phyloP scores from a whole-genome alignment of 164 flowering plant genomes.

The Liquidambar formosana region DNA sequence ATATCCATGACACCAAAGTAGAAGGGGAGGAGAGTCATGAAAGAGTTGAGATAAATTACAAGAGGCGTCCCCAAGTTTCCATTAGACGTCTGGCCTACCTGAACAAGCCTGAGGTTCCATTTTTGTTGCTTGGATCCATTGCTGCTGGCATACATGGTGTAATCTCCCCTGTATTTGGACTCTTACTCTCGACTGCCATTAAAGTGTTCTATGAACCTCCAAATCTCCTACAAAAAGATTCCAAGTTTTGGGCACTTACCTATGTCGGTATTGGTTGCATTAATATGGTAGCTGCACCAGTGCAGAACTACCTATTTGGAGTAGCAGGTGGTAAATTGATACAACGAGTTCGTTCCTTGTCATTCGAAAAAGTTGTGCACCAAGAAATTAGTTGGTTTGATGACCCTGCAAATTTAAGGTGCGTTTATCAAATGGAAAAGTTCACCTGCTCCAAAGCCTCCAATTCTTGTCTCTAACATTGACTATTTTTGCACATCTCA shows the following conservation, averaged over 20 bases:
- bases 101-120: conserved; percentile 63
- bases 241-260: conserved; percentile 50
- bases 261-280: conserved; percentile 35
- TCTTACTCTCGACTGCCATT: conserved; percentile 49
- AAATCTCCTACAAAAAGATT: conserved; percentile 36
- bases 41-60: conserved; percentile 1
- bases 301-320: conserved; percentile 59
- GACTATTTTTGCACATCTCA: conserved; percentile 19
- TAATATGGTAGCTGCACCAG: conserved; percentile 28
- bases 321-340: conserved; percentile 67
- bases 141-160: conserved; percentile 53
- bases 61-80: conserved; percentile 29
- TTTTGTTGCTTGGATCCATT: conserved; percentile 46
- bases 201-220: conserved; percentile 53
- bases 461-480: too few relatives aligned
- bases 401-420: conserved; percentile 67
- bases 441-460: too few relatives aligned
- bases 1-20: conserved; percentile 20
- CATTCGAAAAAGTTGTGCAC: conserved; percentile 58
- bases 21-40: conserved; percentile 1
- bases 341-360: conserved; percentile 51
- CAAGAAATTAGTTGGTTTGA: conserved; percentile 80
- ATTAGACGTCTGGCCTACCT: conserved; percentile 44
- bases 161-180: conserved; percentile 56
- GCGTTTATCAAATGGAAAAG: neutral